Conservation (phyloP, 2,329 filamentous ascomycete species). For the Chaetoscypha palmicola region DNA sequence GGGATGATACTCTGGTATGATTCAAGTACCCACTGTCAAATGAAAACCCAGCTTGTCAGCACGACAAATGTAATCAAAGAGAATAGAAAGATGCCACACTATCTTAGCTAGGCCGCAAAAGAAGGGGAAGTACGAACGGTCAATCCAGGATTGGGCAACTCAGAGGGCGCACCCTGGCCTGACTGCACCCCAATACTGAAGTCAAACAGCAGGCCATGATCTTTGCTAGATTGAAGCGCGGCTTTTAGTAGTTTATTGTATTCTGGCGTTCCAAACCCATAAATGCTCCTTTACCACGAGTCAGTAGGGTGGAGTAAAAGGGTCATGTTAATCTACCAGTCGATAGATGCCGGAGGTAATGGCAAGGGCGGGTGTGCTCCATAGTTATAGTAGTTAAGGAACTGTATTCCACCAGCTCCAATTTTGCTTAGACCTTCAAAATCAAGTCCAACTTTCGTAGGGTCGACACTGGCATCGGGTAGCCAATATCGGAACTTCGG, state of each 20-base stretch:
- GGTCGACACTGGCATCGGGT: conserved; percentile 11
- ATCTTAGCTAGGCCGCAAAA: too few relatives aligned
- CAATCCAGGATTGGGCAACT: conserved; percentile 30
- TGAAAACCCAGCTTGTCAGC: not conserved
- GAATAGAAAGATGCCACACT: too few relatives aligned
- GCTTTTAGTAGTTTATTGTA: conserved; percentile 19
- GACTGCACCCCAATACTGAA: conserved; percentile 41
- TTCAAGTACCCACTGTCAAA: conserved; percentile 25
- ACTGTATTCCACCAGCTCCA: conserved; percentile 13
- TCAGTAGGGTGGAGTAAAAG: conserved; percentile 10
- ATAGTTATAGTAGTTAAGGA: conserved; percentile 8
- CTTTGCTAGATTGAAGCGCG: conserved; percentile 30
- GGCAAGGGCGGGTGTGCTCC: not conserved
- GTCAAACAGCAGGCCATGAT: conserved; percentile 37
- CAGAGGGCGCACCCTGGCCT: conserved; percentile 40
- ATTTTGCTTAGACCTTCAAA: conserved; percentile 5
- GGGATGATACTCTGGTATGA: conserved; percentile 23
- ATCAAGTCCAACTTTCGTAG: conserved; percentile 6
- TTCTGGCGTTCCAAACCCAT: conserved; percentile 36
- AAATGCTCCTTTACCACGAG: conserved; percentile 28
- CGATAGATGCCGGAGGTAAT: not conserved
- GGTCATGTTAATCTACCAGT: not conserved
- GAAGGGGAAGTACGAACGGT: too few relatives aligned
- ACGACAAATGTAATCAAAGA: conserved; percentile 28
- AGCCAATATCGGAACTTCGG: conserved; percentile 14